These are phyloP conservation scores for Colletotrichum noveboracense DNA, from an alignment of 2,329 filamentous ascomycete genomes.

Conservation along the genomic window DNA sequence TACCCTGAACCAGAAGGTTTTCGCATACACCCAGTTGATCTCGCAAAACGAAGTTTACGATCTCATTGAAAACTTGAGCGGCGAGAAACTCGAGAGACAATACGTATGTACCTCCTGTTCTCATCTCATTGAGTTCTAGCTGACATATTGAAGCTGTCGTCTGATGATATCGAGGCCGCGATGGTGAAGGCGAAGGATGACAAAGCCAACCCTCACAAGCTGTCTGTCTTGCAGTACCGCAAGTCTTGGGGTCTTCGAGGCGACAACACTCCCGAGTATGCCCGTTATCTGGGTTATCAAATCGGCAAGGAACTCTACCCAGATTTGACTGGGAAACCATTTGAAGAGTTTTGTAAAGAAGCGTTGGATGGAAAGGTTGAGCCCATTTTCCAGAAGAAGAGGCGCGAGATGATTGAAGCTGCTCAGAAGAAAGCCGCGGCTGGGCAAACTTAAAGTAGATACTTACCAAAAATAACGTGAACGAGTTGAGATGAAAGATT, in stretches of 20 bases:
- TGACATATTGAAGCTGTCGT: neutral
- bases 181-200: neutral
- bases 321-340: conserved; percentile 36
- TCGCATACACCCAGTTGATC: conserved; percentile 51
- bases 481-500: neutral
- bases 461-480: neutral
- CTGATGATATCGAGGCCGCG: neutral
- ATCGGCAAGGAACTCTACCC: conserved; percentile 58
- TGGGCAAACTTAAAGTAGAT: neutral
- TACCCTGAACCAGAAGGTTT: conserved; percentile 58
- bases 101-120: neutral
- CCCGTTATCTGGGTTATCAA: conserved; percentile 60
- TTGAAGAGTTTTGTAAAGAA: conserved; percentile 2
- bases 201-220: neutral
- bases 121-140: neutral
- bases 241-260: conserved; percentile 51
- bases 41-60: conserved; percentile 51
- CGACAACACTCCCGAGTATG: conserved; percentile 58
- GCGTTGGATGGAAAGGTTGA: neutral
- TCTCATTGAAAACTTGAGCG: conserved; percentile 50
- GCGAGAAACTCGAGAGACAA: conserved; percentile 46
- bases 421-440: neutral
- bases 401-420: neutral
- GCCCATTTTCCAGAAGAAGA: neutral
- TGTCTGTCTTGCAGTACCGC: conserved; percentile 40